Percentiles rank a stretch among this genome's conserved stretches.
Evolutionary conservation across 2,329 filamentous ascomycete species (phyloP).

Genomic region (Nemania bipapillata): DNA sequence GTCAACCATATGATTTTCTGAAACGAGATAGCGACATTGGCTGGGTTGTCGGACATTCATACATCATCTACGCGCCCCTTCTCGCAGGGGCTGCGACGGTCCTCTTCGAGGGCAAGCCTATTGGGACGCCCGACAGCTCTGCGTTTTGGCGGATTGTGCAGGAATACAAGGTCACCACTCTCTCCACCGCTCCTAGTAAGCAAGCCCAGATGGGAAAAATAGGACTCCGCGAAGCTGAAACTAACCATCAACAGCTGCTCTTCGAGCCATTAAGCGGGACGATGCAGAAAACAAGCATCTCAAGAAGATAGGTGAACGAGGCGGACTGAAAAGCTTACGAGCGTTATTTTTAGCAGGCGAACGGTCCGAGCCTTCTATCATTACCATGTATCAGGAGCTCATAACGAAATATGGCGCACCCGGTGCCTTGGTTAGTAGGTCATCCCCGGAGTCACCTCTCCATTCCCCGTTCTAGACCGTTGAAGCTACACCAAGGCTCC

Average conservation of each 20-base stretch:
- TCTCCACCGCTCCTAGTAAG: conserved; percentile 83
- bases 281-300: conserved; percentile 79
- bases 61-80: conserved; percentile 89
- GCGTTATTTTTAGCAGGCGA: conserved; percentile 90
- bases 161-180: conserved; percentile 82
- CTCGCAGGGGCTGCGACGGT: conserved; percentile 86
- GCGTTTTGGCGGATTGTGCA: conserved; percentile 89
- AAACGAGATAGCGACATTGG: conserved; percentile 73
- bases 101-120: conserved; percentile 91
- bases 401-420: conserved; percentile 72
- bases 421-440: conserved; percentile 62
- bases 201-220: not conserved
- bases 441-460: not conserved
- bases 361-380: conserved; percentile 85
- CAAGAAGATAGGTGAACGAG: conserved; percentile 69
- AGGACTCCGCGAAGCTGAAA: not conserved
- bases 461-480: not conserved
- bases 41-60: conserved; percentile 88
- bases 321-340: conserved; percentile 76
- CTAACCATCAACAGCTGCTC: conserved; percentile 61
- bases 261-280: conserved; percentile 86
- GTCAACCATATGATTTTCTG: conserved; percentile 23
- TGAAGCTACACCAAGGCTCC: not conserved
- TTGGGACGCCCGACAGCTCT: conserved; percentile 87
- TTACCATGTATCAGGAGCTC: conserved; percentile 81